Conservation (phyloP, 2,329 filamentous ascomycete genomes). For the Cytospora piceicola region DNA sequence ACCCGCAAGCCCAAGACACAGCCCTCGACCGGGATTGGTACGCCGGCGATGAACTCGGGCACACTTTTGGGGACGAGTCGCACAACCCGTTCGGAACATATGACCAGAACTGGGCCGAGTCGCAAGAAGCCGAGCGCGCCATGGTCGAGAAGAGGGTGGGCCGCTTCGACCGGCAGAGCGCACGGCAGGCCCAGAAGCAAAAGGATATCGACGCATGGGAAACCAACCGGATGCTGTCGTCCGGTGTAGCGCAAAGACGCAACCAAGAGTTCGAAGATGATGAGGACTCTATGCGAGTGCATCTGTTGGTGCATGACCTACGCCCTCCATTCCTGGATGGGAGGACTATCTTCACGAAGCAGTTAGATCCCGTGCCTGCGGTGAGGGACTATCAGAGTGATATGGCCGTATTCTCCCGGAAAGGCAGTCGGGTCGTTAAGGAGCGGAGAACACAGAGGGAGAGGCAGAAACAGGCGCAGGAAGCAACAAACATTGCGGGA, state of each 20-base stretch:
- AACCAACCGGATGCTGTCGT: conserved; percentile 96
- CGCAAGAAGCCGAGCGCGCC: conserved; percentile 72
- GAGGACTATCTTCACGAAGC: conserved; percentile 94
- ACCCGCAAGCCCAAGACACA: conserved; percentile 69
- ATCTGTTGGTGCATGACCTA: conserved; percentile 90
- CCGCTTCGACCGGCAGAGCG: conserved; percentile 68
- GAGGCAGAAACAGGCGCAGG: conserved; percentile 89
- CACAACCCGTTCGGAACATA: conserved; percentile 88
- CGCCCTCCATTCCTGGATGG: conserved; percentile 95
- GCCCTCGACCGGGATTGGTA: conserved; percentile 94
- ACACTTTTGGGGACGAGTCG: conserved; percentile 87
- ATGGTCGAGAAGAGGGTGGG: conserved; percentile 80
- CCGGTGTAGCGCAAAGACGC: conserved; percentile 87
- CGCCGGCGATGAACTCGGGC: conserved; percentile 78
- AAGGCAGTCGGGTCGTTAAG: conserved; percentile 90
- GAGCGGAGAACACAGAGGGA: conserved; percentile 92
- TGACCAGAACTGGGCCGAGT: conserved; percentile 70
- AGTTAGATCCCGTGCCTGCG: conserved; percentile 91
- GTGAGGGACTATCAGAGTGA: conserved; percentile 94
- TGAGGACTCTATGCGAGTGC: conserved; percentile 84
- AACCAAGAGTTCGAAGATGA: conserved; percentile 86
- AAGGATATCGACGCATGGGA: conserved; percentile 98
- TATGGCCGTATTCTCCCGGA: conserved; percentile 97
- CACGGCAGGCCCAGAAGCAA: conserved; percentile 80
- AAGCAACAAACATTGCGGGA: conserved; percentile 90